Conservation (phyloP, 2,329 filamentous ascomycete genomes). For the Beauveria medogensis region DNA sequence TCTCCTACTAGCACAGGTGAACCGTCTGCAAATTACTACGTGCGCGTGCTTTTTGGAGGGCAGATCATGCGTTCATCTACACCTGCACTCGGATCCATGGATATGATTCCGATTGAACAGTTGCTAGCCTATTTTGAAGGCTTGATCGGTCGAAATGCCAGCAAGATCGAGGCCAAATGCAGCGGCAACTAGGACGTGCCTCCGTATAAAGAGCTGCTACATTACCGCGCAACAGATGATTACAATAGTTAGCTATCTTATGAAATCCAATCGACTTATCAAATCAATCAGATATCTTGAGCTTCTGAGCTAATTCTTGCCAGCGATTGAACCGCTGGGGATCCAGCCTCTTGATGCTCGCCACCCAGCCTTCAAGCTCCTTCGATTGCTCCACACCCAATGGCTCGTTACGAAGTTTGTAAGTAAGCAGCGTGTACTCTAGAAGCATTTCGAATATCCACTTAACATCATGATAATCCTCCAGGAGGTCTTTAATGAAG, state of each 20-base stretch:
- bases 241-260: not conserved
- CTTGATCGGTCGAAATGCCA: constrained; percentile 49
- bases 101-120: constrained; percentile 60
- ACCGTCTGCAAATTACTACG: constrained; percentile 36
- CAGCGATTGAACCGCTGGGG: constrained; percentile 67
- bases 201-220: not conserved
- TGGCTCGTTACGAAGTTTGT: constrained; percentile 39
- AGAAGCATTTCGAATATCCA: constrained; percentile 86
- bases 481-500: constrained; percentile 58
- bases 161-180: constrained; percentile 31
- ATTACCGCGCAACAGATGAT: not conserved
- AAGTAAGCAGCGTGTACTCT: constrained; percentile 58
- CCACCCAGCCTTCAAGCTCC: constrained; percentile 51
- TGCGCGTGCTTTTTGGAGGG: constrained; percentile 66
- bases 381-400: constrained; percentile 31
- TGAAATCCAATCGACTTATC: not conserved
- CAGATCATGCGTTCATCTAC: constrained; percentile 58
- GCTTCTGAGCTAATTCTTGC: constrained; percentile 54
- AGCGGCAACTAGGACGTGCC: constrained; percentile 11
- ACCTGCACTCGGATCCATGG: constrained; percentile 57
- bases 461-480: constrained; percentile 56
- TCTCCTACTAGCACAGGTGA: constrained; percentile 47
- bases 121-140: constrained; percentile 65
- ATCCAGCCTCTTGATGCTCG: constrained; percentile 60
- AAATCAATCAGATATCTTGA: constrained; percentile 13